Percentiles rank a stretch among this genome's conserved stretches.
Evolutionary conservation across 345 rosid genomes (phyloP).

Genomic region (Angophora floribunda): DNA sequence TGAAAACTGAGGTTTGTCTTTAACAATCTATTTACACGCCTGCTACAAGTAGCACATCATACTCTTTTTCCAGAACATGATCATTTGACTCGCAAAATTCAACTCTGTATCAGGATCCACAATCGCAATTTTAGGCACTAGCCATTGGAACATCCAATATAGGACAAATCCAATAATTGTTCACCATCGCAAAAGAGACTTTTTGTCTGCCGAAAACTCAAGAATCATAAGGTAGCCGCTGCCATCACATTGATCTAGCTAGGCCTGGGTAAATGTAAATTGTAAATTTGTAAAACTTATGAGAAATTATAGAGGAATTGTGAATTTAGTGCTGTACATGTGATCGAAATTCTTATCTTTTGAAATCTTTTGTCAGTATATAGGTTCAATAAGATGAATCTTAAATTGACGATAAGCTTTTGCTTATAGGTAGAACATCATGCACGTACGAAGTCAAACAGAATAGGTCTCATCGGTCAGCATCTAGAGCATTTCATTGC

Average conservation of each 20-base stretch:
- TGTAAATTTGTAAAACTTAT: background rate
- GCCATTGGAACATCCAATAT: background rate
- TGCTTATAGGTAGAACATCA: background rate
- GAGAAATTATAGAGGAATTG: background rate
- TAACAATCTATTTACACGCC: fast-evolving
- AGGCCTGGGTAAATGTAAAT: fast-evolving
- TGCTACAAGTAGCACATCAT: background rate
- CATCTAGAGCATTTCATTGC: background rate
- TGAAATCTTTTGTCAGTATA: background rate
- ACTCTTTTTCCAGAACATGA: background rate
- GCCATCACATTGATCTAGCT: background rate
- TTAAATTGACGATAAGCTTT: background rate
- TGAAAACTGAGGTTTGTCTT: background rate
- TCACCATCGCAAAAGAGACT: background rate
- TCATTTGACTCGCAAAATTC: background rate
- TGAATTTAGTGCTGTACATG: background rate
- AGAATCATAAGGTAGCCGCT: background rate
- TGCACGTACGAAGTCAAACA: background rate
- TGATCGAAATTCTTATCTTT: background rate
- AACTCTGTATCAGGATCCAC: background rate
- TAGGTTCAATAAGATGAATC: background rate
- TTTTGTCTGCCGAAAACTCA: background rate
- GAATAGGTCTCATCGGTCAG: background rate
- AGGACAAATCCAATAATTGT: background rate
- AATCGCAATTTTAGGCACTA: fast-evolving